Conservation (phyloP, 192 early-diverging fungal genomes). For the Radiomyces spectabilis region DNA sequence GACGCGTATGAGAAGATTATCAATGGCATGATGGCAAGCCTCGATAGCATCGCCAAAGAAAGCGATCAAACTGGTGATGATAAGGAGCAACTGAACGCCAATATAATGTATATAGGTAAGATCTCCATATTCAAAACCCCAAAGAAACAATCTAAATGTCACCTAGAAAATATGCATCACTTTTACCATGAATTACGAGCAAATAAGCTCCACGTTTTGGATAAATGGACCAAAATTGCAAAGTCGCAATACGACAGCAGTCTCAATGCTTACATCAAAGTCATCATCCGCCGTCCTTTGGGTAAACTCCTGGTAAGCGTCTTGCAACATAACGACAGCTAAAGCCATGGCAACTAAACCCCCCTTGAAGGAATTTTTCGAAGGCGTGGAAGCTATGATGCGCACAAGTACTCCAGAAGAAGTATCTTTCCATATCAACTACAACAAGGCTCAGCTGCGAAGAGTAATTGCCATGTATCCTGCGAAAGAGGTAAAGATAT, state of each 20-base stretch:
- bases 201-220: slow-evolving; percentile 64
- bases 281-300: slow-evolving; percentile 83
- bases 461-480: slow-evolving; percentile 83
- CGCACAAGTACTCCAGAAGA: slow-evolving; percentile 73
- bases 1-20: slow-evolving; percentile 79
- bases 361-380: slow-evolving; percentile 81
- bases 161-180: slow-evolving; percentile 97
- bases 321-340: neutral
- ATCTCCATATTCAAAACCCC: neutral
- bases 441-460: slow-evolving; percentile 75
- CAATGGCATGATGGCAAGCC: slow-evolving; percentile 76
- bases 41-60: slow-evolving; percentile 76
- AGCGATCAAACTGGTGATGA: slow-evolving; percentile 78
- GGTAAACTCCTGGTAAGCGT: slow-evolving; percentile 67
- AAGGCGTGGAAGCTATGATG: slow-evolving; percentile 83
- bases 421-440: slow-evolving; percentile 73
- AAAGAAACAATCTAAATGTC: slow-evolving; percentile 6
- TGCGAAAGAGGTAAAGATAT: slow-evolving; percentile 63
- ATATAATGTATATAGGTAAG: slow-evolving; percentile 71
- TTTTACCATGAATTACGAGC: slow-evolving; percentile 74
- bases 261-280: slow-evolving; percentile 77
- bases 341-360: neutral
- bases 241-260: slow-evolving; percentile 75
- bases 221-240: slow-evolving; percentile 77
- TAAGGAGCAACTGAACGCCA: slow-evolving; percentile 83